Percentiles rank a stretch among this genome's conserved stretches.
Evolutionary conservation across 352 stramenopile species (phyloP).

Genomic region (Phytophthora meadii): DNA sequence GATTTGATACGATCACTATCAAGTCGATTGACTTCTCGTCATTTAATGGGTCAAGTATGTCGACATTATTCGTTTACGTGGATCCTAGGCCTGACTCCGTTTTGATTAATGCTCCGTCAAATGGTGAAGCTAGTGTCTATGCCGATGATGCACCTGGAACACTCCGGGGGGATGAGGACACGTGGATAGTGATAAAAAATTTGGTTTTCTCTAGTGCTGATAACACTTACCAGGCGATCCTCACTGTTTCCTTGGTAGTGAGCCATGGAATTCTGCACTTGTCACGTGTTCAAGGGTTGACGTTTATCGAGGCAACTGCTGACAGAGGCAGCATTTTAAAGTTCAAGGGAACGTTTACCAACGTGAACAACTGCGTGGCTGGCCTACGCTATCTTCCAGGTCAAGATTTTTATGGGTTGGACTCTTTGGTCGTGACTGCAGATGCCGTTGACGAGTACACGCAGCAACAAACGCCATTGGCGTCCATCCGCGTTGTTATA

Average conservation of each 20-base stretch:
- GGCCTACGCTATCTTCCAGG: slow-evolving; percentile 51
- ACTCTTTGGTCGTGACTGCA: slow-evolving; percentile 49
- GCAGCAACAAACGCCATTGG: slow-evolving; percentile 36
- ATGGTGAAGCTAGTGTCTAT: slow-evolving; percentile 41
- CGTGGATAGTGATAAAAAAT: slow-evolving; percentile 32
- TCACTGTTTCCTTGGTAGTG: slow-evolving; percentile 42
- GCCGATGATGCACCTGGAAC: slow-evolving; percentile 17
- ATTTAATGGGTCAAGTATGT: slow-evolving; percentile 47
- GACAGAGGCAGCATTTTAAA: slow-evolving; percentile 11
- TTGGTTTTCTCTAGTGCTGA: slow-evolving; percentile 58
- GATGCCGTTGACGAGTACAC: slow-evolving; percentile 59
- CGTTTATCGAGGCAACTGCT: slow-evolving; percentile 29
- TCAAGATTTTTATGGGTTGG: slow-evolving; percentile 51
- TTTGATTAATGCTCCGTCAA: slow-evolving; percentile 34
- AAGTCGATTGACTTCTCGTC: slow-evolving; percentile 40
- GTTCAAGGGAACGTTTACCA: slow-evolving; percentile 49
- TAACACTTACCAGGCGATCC: slow-evolving; percentile 40
- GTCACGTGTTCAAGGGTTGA: slow-evolving; percentile 22
- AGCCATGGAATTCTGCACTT: slow-evolving; percentile 35
- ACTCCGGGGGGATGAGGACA: slow-evolving; percentile 62
- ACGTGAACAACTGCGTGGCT: slow-evolving; percentile 50
- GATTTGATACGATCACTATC: slow-evolving; percentile 59
- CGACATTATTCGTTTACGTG: slow-evolving; percentile 45
- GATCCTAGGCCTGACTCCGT: slow-evolving; percentile 39
- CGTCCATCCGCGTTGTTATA: slow-evolving; percentile 39